Evolutionary conservation across 2,329 filamentous ascomycete species (phyloP).

Genomic region (Verticillium klebahnii): DNA sequence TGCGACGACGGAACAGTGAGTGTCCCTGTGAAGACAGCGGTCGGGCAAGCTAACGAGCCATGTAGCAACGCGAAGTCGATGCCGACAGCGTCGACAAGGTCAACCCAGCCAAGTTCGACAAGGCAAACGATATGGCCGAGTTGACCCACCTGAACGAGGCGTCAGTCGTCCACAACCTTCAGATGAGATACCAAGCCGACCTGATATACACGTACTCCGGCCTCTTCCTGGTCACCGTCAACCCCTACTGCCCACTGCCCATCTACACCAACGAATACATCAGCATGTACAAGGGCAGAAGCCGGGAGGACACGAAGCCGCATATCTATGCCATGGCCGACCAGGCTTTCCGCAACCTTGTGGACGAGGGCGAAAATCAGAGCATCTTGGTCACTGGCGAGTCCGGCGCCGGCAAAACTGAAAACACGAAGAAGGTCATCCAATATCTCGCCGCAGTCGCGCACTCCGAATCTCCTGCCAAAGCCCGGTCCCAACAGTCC

Average conservation of each 20-base stretch:
- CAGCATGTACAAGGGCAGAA: slow-evolving; percentile 94
- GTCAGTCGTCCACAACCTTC: slow-evolving; percentile 94
- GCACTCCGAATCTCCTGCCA: slow-evolving; percentile 67
- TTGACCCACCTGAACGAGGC: slow-evolving; percentile 96
- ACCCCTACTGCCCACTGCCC: slow-evolving; percentile 89
- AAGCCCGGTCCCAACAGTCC: slow-evolving; percentile 61
- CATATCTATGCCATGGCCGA: slow-evolving; percentile 98
- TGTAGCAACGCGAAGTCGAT: slow-evolving; percentile 79
- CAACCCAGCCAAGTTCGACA: slow-evolving; percentile 99
- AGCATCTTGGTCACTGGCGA: slow-evolving; percentile 97
- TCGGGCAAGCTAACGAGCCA: slow-evolving; percentile 12
- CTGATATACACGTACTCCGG: slow-evolving; percentile 98
- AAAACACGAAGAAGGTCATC: slow-evolving; percentile 99
- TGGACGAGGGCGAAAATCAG: slow-evolving; percentile 93
- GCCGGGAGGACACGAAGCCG: slow-evolving; percentile 88
- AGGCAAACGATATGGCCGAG: slow-evolving; percentile 98
- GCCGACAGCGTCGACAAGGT: slow-evolving; percentile 93
- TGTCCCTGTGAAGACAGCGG: slow-evolving; percentile 8
- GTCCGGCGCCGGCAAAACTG: slow-evolving; percentile 95
- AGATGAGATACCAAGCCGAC: slow-evolving; percentile 91
- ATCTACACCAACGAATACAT: slow-evolving; percentile 97
- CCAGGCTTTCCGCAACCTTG: slow-evolving; percentile 89
- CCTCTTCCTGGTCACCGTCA: slow-evolving; percentile 92
- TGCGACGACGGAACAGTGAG: slow-evolving; percentile 87
- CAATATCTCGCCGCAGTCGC: slow-evolving; percentile 96